These are phyloP conservation scores for Fusarium hainanense DNA, from an alignment of 2,329 filamentous ascomycete genomes.

Conservation along the genomic window DNA sequence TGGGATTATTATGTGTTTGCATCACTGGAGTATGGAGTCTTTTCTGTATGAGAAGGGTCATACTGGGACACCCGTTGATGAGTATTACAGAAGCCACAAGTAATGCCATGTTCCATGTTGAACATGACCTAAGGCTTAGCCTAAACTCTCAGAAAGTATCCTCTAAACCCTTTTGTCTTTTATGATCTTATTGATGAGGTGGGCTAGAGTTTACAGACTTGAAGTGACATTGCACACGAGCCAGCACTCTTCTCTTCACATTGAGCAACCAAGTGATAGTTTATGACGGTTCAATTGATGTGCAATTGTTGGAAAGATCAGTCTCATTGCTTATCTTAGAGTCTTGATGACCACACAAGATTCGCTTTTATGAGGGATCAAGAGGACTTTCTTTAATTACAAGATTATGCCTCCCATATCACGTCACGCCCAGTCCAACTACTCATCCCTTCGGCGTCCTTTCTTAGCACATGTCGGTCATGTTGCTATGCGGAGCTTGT, in stretches of 20 bases:
- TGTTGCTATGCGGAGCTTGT: constrained; percentile 46
- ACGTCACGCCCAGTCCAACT: not conserved
- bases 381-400: constrained; percentile 7
- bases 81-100: not conserved
- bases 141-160: too few species aligned
- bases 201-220: not conserved
- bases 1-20: constrained; percentile 1
- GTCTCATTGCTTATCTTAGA: constrained; percentile 26
- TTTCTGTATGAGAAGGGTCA: not conserved
- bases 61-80: not conserved
- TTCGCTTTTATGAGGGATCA: constrained; percentile 18
- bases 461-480: not conserved
- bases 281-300: not conserved
- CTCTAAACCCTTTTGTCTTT: too few species aligned
- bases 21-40: not conserved
- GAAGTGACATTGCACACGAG: not conserved
- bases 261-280: not conserved
- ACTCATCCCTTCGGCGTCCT: not conserved
- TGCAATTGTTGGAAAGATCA: constrained; percentile 22
- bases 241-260: not conserved
- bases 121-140: too few species aligned
- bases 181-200: not conserved
- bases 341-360: constrained; percentile 27
- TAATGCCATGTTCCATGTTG: not conserved
- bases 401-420: not conserved